These are phyloP conservation scores for Earliella scabrosa DNA, from an alignment of 1,284 basidiomycete species.

Conservation along the genomic window DNA sequence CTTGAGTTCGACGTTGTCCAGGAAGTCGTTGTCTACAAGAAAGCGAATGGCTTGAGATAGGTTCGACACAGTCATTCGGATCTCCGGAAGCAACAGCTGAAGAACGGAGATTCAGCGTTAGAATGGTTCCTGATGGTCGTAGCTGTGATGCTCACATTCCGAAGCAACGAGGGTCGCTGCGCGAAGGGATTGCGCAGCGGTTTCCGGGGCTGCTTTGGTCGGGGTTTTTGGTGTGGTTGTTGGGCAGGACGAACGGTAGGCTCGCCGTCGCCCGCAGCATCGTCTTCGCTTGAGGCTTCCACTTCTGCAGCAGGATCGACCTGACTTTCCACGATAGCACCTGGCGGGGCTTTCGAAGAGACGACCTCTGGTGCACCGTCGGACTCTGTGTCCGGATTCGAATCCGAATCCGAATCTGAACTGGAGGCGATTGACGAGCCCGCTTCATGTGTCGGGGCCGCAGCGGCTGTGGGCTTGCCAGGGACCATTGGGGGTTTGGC, in stretches of 20 bases:
- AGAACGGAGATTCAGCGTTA: neutral
- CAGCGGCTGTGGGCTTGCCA: too few relatives aligned
- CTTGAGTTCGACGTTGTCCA: slow-evolving; percentile 80
- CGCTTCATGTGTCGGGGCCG: neutral
- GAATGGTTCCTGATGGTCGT: neutral
- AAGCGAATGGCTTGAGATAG: slow-evolving; percentile 94
- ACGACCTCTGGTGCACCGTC: slow-evolving; percentile 62
- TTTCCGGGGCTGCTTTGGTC: slow-evolving; percentile 54
- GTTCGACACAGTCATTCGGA: slow-evolving; percentile 89
- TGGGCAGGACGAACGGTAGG: neutral
- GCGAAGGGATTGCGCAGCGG: slow-evolving; percentile 71
- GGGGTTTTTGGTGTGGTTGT: slow-evolving; percentile 32
- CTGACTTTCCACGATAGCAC: neutral
- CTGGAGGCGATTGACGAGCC: slow-evolving; percentile 9
- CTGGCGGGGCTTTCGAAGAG: slow-evolving; percentile 56
- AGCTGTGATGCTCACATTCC: slow-evolving; percentile 59
- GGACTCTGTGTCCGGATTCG: slow-evolving; percentile 38
- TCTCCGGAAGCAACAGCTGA: slow-evolving; percentile 87
- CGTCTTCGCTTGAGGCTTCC: slow-evolving; percentile 4
- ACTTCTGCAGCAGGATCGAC: slow-evolving; percentile 8
- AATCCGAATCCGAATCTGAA: slow-evolving; percentile 23
- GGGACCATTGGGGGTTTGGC: too few relatives aligned
- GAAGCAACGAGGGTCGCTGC: slow-evolving; percentile 68
- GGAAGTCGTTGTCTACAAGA: slow-evolving; percentile 90
- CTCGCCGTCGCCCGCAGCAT: slow-evolving; percentile 7